phyloP scores from a whole-genome alignment of 352 stramenopile species.

The Pythium brassicae region DNA sequence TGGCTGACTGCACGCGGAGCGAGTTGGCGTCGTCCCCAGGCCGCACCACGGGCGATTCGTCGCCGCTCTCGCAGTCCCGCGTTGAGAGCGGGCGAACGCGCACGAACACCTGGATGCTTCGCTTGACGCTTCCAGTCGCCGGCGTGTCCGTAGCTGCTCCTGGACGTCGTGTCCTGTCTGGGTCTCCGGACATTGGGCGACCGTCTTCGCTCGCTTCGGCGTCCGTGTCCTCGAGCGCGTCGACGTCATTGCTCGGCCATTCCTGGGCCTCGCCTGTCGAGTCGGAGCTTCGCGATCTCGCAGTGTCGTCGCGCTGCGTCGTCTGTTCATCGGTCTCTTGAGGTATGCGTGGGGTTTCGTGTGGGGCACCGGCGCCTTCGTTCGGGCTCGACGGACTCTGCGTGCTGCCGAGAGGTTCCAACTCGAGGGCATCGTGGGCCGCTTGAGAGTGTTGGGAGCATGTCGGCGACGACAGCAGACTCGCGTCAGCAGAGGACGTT shows the following conservation, averaged over 20 bases:
- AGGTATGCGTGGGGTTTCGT: too few species aligned
- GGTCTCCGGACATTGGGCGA: background rate
- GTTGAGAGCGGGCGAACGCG: conserved; percentile 45
- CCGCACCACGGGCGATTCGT: conserved; percentile 27
- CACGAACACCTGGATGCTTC: conserved; percentile 62
- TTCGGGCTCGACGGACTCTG: background rate
- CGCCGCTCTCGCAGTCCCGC: conserved; percentile 11
- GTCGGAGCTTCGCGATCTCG: background rate
- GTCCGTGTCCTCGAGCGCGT: background rate
- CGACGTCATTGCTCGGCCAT: background rate
- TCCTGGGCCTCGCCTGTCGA: background rate
- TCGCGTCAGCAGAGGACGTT: background rate
- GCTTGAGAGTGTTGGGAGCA: too few species aligned
- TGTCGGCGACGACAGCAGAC: background rate
- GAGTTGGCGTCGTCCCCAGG: conserved; percentile 20
- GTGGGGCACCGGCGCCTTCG: background rate
- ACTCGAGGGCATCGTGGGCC: too few species aligned
- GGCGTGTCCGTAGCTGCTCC: background rate
- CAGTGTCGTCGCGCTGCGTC: background rate
- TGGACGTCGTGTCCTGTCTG: background rate
- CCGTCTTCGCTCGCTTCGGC: background rate
- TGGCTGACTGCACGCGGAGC: conserved; percentile 19
- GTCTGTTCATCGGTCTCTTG: background rate
- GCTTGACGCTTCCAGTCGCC: conserved; percentile 7
- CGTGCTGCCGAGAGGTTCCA: background rate